phyloP scores from a whole-genome alignment of 345 rosid species.

The Orychophragmus violaceus region DNA sequence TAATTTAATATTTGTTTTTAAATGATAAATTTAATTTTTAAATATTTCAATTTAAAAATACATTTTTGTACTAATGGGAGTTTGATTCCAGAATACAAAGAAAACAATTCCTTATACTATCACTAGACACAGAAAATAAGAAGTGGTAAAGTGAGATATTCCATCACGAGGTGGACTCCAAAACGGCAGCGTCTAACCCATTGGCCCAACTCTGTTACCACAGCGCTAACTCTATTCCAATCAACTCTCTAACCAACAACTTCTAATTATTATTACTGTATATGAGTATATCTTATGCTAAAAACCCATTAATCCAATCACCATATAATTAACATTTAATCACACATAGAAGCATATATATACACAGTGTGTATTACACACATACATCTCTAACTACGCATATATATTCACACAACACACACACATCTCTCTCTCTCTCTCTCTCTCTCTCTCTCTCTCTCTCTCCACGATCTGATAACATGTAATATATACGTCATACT shows the following conservation, averaged over 20 bases:
- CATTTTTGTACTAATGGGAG: no score
- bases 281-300: neutral
- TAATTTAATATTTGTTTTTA: no score
- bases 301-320: neutral
- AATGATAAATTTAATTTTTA: no score
- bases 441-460: conserved; percentile 1
- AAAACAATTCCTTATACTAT: no score
- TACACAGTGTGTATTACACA: no score
- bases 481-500: conserved; percentile 13
- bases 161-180: conserved; percentile 30
- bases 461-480: conserved; percentile 16
- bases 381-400: neutral
- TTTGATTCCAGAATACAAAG: no score
- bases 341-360: neutral
- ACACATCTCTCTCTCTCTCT: neutral
- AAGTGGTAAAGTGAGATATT: conserved; percentile 21
- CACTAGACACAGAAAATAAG: no score
- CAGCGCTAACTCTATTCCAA: conserved; percentile 7
- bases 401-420: neutral
- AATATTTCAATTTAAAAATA: no score
- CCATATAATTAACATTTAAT: neutral
- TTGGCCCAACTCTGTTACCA: conserved; percentile 26
- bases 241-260: neutral
- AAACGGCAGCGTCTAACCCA: conserved; percentile 21
- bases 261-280: neutral